Evolutionary conservation across 306 rosid species (phyloP), one percentile per base, ranked within the genome.

Genomic region (Betula pendula): DNA sequence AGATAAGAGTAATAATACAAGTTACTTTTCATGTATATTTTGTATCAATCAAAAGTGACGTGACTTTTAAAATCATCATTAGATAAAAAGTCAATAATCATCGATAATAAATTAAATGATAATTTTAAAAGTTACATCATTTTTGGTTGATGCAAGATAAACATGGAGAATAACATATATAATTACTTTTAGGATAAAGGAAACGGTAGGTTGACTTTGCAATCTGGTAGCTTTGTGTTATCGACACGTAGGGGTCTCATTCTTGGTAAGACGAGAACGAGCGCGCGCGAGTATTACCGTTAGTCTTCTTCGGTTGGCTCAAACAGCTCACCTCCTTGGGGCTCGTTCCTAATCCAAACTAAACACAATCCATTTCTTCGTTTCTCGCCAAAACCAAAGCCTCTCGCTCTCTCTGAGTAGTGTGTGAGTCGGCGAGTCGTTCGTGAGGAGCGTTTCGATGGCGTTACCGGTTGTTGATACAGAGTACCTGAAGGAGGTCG

Each of bases 391-490:
- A 22, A 1, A 22, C 16, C 67, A n/a, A 7, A 10, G 5, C 24
- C 31, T 59, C 12, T 24, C 60, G 68, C 33, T 77, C 63, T 33
- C 38, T 48, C 17, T 22, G n/a, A 38, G 42, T 7, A 5, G 42
- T 38, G 11, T 9, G 73, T 45, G 27, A 44, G 44, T 19, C 19
- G 17, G 27, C 40, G 8, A 5, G 43, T 16, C 45, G 63, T 11
- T 45, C 0, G 16, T 10, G 29, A 27, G 19, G 20, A 8, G 53
- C 17, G 5, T 42, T 79, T 10, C 78, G 38, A 95, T 95, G 97
- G 92, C 98, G 76, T 74, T 83, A 10, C 92, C 91, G 14, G 87
- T 89, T 70, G 92, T 95, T 1, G 96, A 90, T 78, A 66, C 87
- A 0, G 97, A 88, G 20, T 95, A 92, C 77, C 90, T 95, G 67